Base-by-base conservation (phyloP, 805 yeast genomes). In the Peterozyma toletana region DNA sequence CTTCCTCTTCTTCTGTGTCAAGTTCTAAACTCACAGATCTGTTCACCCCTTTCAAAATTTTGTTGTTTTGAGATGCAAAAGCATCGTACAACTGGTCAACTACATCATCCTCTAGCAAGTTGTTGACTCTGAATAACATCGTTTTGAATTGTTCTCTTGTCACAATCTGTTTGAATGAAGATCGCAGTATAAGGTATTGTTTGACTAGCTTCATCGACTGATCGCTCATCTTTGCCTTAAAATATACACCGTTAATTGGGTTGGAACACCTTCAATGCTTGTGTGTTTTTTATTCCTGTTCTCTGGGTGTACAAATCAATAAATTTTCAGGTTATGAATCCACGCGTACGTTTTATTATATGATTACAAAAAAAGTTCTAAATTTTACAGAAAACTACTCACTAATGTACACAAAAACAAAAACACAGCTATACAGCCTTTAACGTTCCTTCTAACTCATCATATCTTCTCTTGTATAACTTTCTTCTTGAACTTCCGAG, bases 401-500 rank as follows among this genome's bases (percentile, higher is more conserved):
- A 15, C 18, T 37, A 38, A 18, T 18, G 15, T 11, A 38, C 30
- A 11, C 15, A 13, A 17, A n/a, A 11, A 21, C 5, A 13, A 15
- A 38, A n/a, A 15, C 16, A 21, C n/a, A 13, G 17, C 30, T 17
- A 14, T 13, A 38, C 33, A 38, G 14, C 30, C 27, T 21, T 21
- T 21, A 21, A 21, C 15, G 18, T 36, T 33, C 48, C 3, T 45
- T 34, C 11, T 15, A 66, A 50, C 42, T 70, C 65, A 48, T 60
- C 64, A 43, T 59, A 58, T 42, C 62, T 50, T 35, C 60, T 52
- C 64, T 54, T 57, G 10, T 44, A 36, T 21, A 46, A 31, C 36
- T 72, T 54, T 49, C 64, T 65, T 21, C 51, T 50, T 30, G 53
- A 57, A 38, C 58, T 56, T 35, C 75, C 15, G 27, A 30, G 40